phyloP scores from a whole-genome alignment of 2,329 filamentous ascomycete genomes.

The Ceratocystis variospora region DNA sequence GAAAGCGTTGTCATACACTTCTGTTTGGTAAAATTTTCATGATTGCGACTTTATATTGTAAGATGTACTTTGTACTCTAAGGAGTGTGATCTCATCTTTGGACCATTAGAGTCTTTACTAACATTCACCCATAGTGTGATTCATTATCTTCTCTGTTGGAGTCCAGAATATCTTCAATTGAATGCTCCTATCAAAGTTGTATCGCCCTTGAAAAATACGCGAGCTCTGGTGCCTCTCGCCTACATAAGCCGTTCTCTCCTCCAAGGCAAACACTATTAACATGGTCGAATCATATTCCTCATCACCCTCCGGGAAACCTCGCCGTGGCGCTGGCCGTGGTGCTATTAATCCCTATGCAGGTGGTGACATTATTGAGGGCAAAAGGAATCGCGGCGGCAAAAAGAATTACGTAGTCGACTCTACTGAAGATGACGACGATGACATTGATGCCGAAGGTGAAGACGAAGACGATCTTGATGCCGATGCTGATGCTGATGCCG shows the following conservation, averaged over 20 bases:
- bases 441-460: slow-evolving; percentile 28
- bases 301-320: slow-evolving; percentile 29
- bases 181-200: background rate
- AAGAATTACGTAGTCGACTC: slow-evolving; percentile 49
- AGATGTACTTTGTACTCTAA: background rate
- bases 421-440: slow-evolving; percentile 35
- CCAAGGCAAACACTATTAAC: background rate
- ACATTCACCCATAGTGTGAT: background rate
- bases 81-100: background rate
- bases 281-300: slow-evolving; percentile 7
- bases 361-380: slow-evolving; percentile 36
- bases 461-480: slow-evolving; percentile 28
- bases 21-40: background rate
- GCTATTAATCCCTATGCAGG: slow-evolving; percentile 23
- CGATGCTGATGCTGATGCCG: slow-evolving; percentile 28
- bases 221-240: background rate
- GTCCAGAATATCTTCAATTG: background rate
- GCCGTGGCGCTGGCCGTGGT: slow-evolving; percentile 23
- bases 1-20: background rate
- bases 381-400: slow-evolving; percentile 41
- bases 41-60: background rate
- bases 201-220: background rate
- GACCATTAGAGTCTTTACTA: background rate
- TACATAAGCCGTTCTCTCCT: background rate
- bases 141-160: background rate